Evolutionary conservation across 208 protist genomes (phyloP).

Genomic region (Trypanosoma mega): DNA sequence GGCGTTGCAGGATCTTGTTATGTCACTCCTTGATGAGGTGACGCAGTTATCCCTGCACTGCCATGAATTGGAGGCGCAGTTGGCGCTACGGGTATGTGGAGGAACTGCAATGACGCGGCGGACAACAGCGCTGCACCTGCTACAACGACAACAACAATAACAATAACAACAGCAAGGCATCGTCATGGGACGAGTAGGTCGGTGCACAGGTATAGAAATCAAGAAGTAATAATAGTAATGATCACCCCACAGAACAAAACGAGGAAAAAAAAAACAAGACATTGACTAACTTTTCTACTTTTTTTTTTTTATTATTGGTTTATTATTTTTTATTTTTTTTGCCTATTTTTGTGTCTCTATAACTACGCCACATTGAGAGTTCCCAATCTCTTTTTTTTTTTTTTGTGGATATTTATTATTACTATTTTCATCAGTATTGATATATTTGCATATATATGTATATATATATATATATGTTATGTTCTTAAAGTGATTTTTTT

Average conservation of each 20-base stretch:
- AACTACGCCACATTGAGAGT: too few species aligned
- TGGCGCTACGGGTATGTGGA: constrained; percentile 4
- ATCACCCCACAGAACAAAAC: too few species aligned
- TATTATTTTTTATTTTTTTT: not conserved
- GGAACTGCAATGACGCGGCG: not conserved
- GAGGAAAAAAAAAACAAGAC: too few species aligned
- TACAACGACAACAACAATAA: constrained; percentile 11
- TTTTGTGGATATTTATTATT: too few species aligned
- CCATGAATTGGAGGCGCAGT: constrained; percentile 25
- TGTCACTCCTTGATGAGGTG: constrained; percentile 27
- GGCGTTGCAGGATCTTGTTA: constrained; percentile 27
- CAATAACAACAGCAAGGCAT: not conserved
- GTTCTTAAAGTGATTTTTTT: too few species aligned
- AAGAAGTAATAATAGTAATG: too few species aligned
- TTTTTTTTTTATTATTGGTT: not conserved
- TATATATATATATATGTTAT: not conserved
- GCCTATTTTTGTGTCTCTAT: too few species aligned
- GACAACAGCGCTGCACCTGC: constrained; percentile 15
- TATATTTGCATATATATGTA: not conserved
- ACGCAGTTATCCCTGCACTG: constrained; percentile 25
- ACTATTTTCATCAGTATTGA: too few species aligned
- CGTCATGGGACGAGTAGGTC: not conserved
- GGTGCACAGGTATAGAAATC: too few species aligned
- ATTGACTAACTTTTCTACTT: too few species aligned
- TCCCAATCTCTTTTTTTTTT: too few species aligned